A percentile compares a stretch with the other conserved stretches of the same genome.
These are phyloP conservation scores for Ehretia macrophylla DNA, from an alignment of 257 asterid species.

Conservation along the genomic window DNA sequence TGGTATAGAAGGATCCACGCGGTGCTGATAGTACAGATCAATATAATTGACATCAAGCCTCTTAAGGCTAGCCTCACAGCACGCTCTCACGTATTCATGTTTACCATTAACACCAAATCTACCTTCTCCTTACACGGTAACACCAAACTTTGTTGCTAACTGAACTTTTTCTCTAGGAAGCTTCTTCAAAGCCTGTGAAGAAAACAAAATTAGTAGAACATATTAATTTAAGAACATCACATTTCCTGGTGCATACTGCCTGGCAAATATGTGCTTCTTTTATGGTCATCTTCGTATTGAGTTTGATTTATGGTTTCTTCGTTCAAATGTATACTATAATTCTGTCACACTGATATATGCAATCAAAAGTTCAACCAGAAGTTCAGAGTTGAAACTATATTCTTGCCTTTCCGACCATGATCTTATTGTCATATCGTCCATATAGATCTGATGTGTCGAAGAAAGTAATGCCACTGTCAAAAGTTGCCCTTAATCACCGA, in stretches of 20 bases:
- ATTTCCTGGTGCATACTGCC: too few relatives aligned
- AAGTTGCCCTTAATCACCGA: constrained; percentile 37
- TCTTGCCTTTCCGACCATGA: constrained; percentile 50
- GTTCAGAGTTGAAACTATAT: background rate
- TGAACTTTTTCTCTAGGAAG: constrained; percentile 33
- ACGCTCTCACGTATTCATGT: constrained; percentile 39
- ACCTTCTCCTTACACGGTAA: background rate
- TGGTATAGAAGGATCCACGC: constrained; percentile 40
- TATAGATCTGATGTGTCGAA: constrained; percentile 48
- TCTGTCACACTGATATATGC: too few relatives aligned
- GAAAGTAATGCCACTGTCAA: constrained; percentile 40
- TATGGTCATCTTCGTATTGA: too few relatives aligned
- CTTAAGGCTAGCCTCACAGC: constrained; percentile 49
- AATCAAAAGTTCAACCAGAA: background rate
- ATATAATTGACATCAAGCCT: constrained; percentile 51
- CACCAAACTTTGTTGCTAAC: constrained; percentile 36
- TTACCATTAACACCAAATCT: constrained; percentile 13
- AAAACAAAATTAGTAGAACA: background rate
- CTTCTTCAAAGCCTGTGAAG: constrained; percentile 28
- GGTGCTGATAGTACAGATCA: constrained; percentile 52
- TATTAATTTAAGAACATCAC: too few relatives aligned
- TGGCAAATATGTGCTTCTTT: too few relatives aligned
- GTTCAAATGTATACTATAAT: too few relatives aligned
- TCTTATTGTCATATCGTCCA: constrained; percentile 41
- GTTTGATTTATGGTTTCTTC: too few relatives aligned